A percentile compares a stretch with the other conserved stretches of the same genome.
These are phyloP conservation scores for Clavaria fumosa DNA, from an alignment of 768 basidiomycete genomes.

Conservation along the genomic window DNA sequence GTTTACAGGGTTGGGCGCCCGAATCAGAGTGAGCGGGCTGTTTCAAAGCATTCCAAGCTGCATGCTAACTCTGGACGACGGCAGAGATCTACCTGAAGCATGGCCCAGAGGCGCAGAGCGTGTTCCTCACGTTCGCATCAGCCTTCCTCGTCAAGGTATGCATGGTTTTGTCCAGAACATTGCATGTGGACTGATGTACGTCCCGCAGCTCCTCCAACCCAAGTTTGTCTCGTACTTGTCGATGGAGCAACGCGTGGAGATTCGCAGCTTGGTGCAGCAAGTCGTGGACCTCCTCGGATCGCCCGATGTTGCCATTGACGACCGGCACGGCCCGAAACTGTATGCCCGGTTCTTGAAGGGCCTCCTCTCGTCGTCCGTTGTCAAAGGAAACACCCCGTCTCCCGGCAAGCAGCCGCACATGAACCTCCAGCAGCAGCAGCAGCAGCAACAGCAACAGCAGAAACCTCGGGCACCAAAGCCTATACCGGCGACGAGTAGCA, in stretches of 20 bases:
- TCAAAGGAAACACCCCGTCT: conserved; percentile 14
- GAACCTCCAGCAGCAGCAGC: too few species aligned
- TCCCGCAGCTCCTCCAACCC: conserved; percentile 55
- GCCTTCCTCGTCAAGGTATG: conserved; percentile 69
- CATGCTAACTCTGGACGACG: conserved; percentile 7
- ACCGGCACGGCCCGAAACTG: conserved; percentile 65
- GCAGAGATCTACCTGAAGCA: conserved; percentile 45
- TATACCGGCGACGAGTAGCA: too few species aligned
- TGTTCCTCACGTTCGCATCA: conserved; percentile 68
- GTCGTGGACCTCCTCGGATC: conserved; percentile 54
- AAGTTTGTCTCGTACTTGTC: conserved; percentile 51
- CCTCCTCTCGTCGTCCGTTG: conserved; percentile 45
- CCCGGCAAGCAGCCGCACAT: too few species aligned
- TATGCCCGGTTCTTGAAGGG: conserved; percentile 68
- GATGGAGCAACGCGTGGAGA: conserved; percentile 40
- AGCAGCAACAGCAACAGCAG: too few species aligned
- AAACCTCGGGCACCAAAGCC: too few species aligned
- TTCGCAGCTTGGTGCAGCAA: conserved; percentile 45
- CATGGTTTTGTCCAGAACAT: neutral
- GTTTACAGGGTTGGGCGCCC: conserved; percentile 42
- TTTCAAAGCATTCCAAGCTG: neutral
- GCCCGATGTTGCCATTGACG: conserved; percentile 62
- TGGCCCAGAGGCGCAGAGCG: conserved; percentile 66
- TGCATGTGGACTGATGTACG: neutral
- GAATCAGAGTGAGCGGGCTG: conserved; percentile 35